Base-by-base conservation (phyloP, 2,329 filamentous ascomycete genomes). In the Magnaporthiopsis rhizophila region DNA sequence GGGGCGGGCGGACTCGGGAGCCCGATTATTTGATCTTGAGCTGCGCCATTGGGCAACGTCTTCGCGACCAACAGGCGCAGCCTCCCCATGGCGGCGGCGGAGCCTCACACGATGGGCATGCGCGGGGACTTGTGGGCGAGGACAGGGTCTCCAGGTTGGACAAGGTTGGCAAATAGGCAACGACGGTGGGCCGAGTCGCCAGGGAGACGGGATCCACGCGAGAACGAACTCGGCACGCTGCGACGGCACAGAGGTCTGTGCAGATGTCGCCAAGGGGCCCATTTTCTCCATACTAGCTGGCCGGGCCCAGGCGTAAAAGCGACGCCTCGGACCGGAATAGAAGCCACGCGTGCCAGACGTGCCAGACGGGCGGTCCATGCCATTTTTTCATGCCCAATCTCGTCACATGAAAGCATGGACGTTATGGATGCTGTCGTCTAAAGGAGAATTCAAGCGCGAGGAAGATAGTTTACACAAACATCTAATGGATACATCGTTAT, bases 21-120 rank as follows among this genome's bases (percentile, higher is more conserved):
- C 80, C 82, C 0, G 84, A 87, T 66, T 88, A 88, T 75, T 74
- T 83, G 45, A 87, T 89, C 65, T 71, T 89, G 72, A 87, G 84
- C 72, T 83, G 45, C 45, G 45, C 45, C 45, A n/a, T 53, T 9
- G 45, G 45, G 45, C 45, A 24, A 13, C 1, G n/a, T 24, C 45
- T 53, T 6, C 45, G 45, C 3, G 45, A 24, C 45, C 45, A 53
- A 24, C 45, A 53, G 45, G 45, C 45, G 45, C 45, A 50, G 45
- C 21, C 6, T 15, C 8, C 15, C 38, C 15, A 21, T 30, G 12
- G 45, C 26, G 21, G 18, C 45, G 45, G 21, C 45, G 45, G 8
- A 53, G 45, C 45, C 18, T 53, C 45, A 8, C 18, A 7, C 45
- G 7, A 24, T 6, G 21, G 21, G 6, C 21, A n/a, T 1, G 38